These are phyloP conservation scores for Oryza coarctata DNA, from an alignment of 176 grass and related monocot species.

Conservation along the genomic window DNA sequence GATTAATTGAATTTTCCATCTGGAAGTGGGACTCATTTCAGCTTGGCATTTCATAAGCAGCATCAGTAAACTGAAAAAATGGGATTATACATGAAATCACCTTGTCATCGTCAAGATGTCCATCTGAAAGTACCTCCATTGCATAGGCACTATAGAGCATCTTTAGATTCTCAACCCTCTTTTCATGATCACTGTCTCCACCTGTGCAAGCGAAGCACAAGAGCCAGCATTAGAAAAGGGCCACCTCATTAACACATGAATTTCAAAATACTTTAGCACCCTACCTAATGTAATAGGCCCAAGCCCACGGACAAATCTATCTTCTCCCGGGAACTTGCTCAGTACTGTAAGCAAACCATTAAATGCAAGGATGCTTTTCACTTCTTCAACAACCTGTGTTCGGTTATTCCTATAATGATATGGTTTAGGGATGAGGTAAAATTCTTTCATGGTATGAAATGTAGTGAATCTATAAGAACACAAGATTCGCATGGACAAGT, in stretches of 20 bases:
- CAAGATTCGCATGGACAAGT: slow-evolving; percentile 4
- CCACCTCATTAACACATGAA: slow-evolving; percentile 31
- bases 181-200: slow-evolving; percentile 73
- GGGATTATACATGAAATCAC: slow-evolving; percentile 39
- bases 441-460: slow-evolving; percentile 19
- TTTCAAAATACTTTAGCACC: slow-evolving; percentile 5
- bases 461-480: slow-evolving; percentile 3
- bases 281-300: slow-evolving; percentile 93
- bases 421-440: slow-evolving; percentile 38
- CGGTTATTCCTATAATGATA: slow-evolving; percentile 55
- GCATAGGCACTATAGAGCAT: slow-evolving; percentile 77
- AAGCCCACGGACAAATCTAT: slow-evolving; percentile 62
- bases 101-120: slow-evolving; percentile 65
- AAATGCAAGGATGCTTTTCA: slow-evolving; percentile 78
- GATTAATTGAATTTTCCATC: neutral
- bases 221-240: slow-evolving; percentile 8
- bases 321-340: slow-evolving; percentile 65
- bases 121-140: slow-evolving; percentile 71
- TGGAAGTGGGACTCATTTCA: neutral
- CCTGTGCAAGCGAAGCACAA: slow-evolving; percentile 43
- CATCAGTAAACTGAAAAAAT: slow-evolving; percentile 30
- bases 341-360: slow-evolving; percentile 68
- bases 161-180: slow-evolving; percentile 74
- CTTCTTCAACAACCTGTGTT: slow-evolving; percentile 62
- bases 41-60: slow-evolving; percentile 1